Evolutionary conservation across 495 filamentous ascomycete genomes (phyloP), one percentile per base, ranked within the genome.

Genomic region (Cercophora samala): DNA sequence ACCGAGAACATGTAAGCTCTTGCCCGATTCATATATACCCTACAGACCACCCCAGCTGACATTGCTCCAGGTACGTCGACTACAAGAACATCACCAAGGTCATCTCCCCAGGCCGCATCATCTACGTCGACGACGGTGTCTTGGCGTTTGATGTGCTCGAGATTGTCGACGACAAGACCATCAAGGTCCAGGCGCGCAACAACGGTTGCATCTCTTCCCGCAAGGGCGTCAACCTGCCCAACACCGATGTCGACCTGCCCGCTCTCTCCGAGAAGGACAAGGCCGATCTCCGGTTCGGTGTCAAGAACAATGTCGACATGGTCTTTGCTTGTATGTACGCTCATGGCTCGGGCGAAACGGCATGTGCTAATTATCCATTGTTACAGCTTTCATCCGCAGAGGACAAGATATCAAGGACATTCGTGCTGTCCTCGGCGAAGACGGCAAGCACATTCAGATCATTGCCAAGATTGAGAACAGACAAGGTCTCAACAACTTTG

Each of bases 21-120:
- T n/a, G n/a, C 37, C n/a, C n/a, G 17, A 29, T 22, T 29, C 26
- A 29, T 8, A n/a, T n/a, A n/a, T n/a, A 1, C 60, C 15, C 15
- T n/a, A 22, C 60, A 9, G 5, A 46, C 60, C 18, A 15, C 4
- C 13, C 22, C 13, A 13, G 58, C 74, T 77, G 55, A 75, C 68
- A 22, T 51, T 6, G 17, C 29, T 18, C n/a, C 53, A 97, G 93
- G 93, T 96, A 93, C 72, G 91, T 99, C 73, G 95, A 99, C 84
- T 99, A 99, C 83, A 94, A 93, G 88, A 99, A 99, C 86, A 97
- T 99, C 85, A 97, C 95, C 82, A 96, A 93, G 82, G 93, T 99
- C 74, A 98, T 99, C 78, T 77, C 89, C 70, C 81, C 86, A n/a
- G 96, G 96, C 73, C 93, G 94, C 73, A 89, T 90, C 77, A 97